These are phyloP conservation scores for Fusarium verticillioides DNA, from an alignment of 2,329 filamentous ascomycete species.

Conservation along the genomic window DNA sequence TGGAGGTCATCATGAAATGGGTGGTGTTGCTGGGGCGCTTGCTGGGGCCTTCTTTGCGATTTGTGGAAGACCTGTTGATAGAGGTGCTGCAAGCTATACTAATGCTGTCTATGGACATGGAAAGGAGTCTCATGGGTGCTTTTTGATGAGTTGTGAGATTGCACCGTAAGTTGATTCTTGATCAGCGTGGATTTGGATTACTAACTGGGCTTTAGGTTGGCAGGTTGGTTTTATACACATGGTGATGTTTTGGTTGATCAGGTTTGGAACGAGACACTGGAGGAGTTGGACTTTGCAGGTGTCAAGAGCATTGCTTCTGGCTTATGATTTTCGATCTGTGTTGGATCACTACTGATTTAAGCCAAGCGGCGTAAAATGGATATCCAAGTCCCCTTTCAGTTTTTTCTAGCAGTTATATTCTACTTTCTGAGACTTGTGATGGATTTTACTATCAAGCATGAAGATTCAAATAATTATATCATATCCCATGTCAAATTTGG, in stretches of 20 bases:
- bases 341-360: no score
- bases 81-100: constrained; percentile 59
- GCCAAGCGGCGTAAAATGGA: not conserved
- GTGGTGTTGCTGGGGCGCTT: constrained; percentile 1
- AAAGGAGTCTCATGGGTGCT: constrained; percentile 62
- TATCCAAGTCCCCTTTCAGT: not conserved
- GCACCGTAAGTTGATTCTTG: constrained; percentile 25
- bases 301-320: constrained; percentile 12
- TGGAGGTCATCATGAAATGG: constrained; percentile 17
- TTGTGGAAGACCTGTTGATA: constrained; percentile 47
- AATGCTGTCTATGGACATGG: constrained; percentile 60
- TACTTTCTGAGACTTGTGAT: fast-evolving
- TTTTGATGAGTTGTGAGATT: constrained; percentile 58
- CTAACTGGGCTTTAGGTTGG: constrained; percentile 8
- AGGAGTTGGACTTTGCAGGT: constrained; percentile 13
- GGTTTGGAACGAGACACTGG: constrained; percentile 34
- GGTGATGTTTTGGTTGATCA: constrained; percentile 19
- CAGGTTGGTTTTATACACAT: constrained; percentile 30
- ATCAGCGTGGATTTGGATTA: fast-evolving
- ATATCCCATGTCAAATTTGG: not conserved
- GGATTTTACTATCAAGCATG: fast-evolving
- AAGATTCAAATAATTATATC: fast-evolving
- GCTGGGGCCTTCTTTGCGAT: constrained; percentile 21
- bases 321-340: not conserved
- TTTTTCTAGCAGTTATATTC: fast-evolving